Evolutionary conservation across 352 stramenopile species (phyloP), one percentile per base, ranked within the genome.

Genomic region (Phytophthora podocarpi): DNA sequence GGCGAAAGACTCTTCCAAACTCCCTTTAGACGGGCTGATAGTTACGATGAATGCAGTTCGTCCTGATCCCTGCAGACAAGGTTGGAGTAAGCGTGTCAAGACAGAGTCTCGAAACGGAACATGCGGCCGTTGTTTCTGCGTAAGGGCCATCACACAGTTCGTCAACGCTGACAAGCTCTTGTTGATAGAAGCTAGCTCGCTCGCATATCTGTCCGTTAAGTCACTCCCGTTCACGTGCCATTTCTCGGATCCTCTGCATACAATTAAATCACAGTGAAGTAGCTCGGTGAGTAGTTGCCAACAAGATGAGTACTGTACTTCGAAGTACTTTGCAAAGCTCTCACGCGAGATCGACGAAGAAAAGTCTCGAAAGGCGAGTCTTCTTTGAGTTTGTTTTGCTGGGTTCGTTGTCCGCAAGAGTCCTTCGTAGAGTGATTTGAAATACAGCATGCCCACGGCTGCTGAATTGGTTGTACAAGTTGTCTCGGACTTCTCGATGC

Each of bases 341-440:
- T 36, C 49, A 91, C 81, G 81, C 79, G 23, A 93, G 41, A 52
- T 93, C 83, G n/a, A 91, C 80, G 57, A 93, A 90, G 49, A 82
- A 88, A 0, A 90, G 57, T 0, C 78, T 70, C 3, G 79, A 88
- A 26, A 87, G 51, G 47, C 78, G 69, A 32, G 67, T 87, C 39
- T 74, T 72, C 10, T 72, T 56, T 11, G 32, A 23, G 18, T 15
- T 52, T 23, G 27, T 30, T 24, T 53, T 49, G 37, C 21, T 67
- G 21, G 15, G 35, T 10, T 40, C 28, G 35, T 53, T 30, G 1
- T 37, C 26, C 31, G 53, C 32, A 23, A 70, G 27, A 37, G 77
- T 82, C 48, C 63, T 82, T 1, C 79, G 67, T 7, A 91, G 50
- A 0, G 84, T 87, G 45, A 93, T 67, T 59, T 91, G 78, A 60